Conservation (phyloP, 352 stramenopile species). For the Globisporangium heterothallicum region DNA sequence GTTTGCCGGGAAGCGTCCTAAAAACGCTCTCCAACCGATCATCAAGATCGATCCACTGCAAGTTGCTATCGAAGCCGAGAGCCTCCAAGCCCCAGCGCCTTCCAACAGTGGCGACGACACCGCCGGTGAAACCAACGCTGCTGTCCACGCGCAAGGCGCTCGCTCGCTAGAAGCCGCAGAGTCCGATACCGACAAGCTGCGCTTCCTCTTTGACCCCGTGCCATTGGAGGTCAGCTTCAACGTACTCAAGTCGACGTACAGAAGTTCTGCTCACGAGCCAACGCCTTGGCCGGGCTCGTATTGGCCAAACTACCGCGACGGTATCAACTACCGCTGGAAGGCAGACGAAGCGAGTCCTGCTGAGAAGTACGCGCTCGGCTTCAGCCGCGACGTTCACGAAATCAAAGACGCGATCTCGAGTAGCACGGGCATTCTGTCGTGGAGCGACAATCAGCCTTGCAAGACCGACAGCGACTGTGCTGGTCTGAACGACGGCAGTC, state of each 20-base stretch:
- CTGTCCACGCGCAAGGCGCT: background rate
- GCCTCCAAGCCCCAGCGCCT: background rate
- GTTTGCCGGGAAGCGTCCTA: constrained; percentile 17
- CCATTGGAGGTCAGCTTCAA: constrained; percentile 21
- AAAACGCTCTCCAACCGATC: constrained; percentile 17
- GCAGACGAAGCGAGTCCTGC: constrained; percentile 21
- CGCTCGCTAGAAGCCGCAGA: background rate
- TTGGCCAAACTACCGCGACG: constrained; percentile 51
- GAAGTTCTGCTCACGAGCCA: constrained; percentile 5
- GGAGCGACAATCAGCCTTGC: constrained; percentile 21
- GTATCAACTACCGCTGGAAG: constrained; percentile 49
- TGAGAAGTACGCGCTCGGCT: constrained; percentile 47
- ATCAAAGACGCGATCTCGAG: constrained; percentile 38
- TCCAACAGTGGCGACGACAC: background rate
- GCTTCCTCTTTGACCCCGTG: constrained; percentile 20
- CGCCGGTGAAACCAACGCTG: background rate
- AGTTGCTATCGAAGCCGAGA: constrained; percentile 7
- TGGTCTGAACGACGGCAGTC: constrained; percentile 18
- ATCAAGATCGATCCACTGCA: constrained; percentile 13
- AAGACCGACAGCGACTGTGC: constrained; percentile 28
- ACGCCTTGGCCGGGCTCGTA: constrained; percentile 45
- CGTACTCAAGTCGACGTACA: constrained; percentile 25
- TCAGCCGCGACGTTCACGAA: constrained; percentile 22
- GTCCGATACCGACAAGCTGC: constrained; percentile 17
- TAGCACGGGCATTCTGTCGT: constrained; percentile 26